A percentile compares a stretch with the other conserved stretches of the same genome.
Evolutionary conservation across 2,329 filamentous ascomycete species (phyloP).

Genomic region (Fusarium armeniacum): DNA sequence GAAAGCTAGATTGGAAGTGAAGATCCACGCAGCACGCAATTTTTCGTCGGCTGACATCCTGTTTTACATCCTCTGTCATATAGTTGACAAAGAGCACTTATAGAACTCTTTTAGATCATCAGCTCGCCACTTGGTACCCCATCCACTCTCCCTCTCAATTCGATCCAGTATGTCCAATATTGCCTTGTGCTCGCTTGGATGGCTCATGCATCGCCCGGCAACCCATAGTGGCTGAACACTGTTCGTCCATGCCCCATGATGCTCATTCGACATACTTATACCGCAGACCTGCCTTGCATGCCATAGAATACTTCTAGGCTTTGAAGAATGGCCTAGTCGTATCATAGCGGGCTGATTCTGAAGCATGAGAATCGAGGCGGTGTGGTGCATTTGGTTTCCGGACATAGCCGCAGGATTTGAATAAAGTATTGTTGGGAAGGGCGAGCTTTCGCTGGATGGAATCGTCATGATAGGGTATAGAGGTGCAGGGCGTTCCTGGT

Average conservation of each 20-base stretch:
- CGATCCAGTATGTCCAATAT: constrained; percentile 62
- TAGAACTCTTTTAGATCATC: constrained; percentile 66
- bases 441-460: constrained; percentile 59
- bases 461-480: constrained; percentile 56
- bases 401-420: constrained; percentile 66
- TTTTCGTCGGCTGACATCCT: not conserved
- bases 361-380: constrained; percentile 65
- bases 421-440: constrained; percentile 65
- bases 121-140: constrained; percentile 66
- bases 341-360: constrained; percentile 59
- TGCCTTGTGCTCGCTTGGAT: constrained; percentile 58
- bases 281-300: constrained; percentile 67
- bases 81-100: constrained; percentile 28
- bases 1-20: not conserved
- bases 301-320: constrained; percentile 61
- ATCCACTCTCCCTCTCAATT: constrained; percentile 67
- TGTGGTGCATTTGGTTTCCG: constrained; percentile 68
- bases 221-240: constrained; percentile 68
- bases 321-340: constrained; percentile 60
- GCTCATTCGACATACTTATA: constrained; percentile 66
- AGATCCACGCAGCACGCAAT: not conserved
- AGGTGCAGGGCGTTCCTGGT: constrained; percentile 54
- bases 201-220: constrained; percentile 66
- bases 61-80: not conserved
- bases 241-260: constrained; percentile 68